Conservation (phyloP, 2,329 filamentous ascomycete species). For the Albifimbria verrucaria region DNA sequence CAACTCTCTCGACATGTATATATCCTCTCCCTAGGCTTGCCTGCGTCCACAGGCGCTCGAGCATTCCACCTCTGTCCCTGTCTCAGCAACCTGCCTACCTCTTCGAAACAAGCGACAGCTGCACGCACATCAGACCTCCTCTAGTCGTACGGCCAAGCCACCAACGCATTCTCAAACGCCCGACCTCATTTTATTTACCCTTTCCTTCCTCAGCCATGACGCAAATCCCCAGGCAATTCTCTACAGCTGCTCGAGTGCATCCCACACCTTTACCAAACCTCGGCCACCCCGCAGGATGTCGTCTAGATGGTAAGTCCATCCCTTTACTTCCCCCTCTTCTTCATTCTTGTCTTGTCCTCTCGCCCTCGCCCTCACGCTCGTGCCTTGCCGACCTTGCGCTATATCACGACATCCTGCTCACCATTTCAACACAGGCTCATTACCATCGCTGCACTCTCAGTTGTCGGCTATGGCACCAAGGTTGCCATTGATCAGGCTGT, state of each 20-base stretch:
- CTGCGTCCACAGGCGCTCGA: no score
- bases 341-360: background rate
- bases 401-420: background rate
- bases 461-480: slow-evolving; percentile 32
- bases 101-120: no score
- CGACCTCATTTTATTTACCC: no score
- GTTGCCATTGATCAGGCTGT: slow-evolving; percentile 24
- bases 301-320: slow-evolving; percentile 26
- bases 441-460: slow-evolving; percentile 26
- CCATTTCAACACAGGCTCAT: slow-evolving; percentile 22
- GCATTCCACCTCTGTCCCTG: no score
- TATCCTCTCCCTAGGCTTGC: no score
- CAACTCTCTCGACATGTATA: no score
- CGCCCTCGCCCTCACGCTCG: slow-evolving; percentile 3
- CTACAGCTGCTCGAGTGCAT: slow-evolving; percentile 30
- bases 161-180: no score
- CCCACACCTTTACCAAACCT: slow-evolving; percentile 29
- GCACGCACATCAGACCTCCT: no score
- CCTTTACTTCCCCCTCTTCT: background rate
- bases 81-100: no score
- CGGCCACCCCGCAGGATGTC: slow-evolving; percentile 25
- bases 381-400: slow-evolving; percentile 6
- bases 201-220: slow-evolving; percentile 6
- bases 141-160: no score
- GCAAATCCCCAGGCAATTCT: slow-evolving; percentile 23